Evolutionary conservation across 2,329 filamentous ascomycete genomes (phyloP).

Genomic region (Sporothrix globosa): DNA sequence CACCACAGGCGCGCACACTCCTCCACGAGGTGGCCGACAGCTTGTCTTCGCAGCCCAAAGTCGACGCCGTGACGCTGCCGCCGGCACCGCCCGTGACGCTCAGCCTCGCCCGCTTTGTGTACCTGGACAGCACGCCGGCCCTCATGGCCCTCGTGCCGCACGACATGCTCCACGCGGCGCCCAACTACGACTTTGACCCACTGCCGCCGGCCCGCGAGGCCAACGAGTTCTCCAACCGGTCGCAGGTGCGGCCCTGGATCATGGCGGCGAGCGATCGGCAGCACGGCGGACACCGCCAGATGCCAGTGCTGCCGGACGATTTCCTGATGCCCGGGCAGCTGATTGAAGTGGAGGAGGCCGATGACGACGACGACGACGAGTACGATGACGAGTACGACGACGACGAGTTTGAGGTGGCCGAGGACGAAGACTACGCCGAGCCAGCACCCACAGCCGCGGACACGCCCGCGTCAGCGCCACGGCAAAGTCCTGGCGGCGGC

Average conservation of each 20-base stretch:
- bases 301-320: slow-evolving; percentile 12
- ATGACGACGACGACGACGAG: neutral
- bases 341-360: neutral
- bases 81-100: slow-evolving; percentile 47
- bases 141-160: slow-evolving; percentile 72
- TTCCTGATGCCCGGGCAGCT: slow-evolving; percentile 22
- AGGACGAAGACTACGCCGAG: neutral
- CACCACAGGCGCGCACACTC: slow-evolving; percentile 67
- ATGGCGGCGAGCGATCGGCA: slow-evolving; percentile 34
- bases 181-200: slow-evolving; percentile 79
- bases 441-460: neutral
- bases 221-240: slow-evolving; percentile 55
- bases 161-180: slow-evolving; percentile 63
- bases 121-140: slow-evolving; percentile 73
- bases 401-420: slow-evolving; percentile 7
- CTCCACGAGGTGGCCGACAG: slow-evolving; percentile 66
- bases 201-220: slow-evolving; percentile 67
- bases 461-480: neutral
- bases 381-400: neutral
- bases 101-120: slow-evolving; percentile 72
- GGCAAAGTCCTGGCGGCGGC: neutral
- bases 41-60: neutral
- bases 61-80: slow-evolving; percentile 46
- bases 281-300: slow-evolving; percentile 22
- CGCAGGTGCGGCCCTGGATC: slow-evolving; percentile 51